A percentile compares a stretch with the other conserved stretches of the same genome.
These are phyloP conservation scores for Colletotrichum costaricense DNA, from an alignment of 2,329 filamentous ascomycete species.

Conservation along the genomic window DNA sequence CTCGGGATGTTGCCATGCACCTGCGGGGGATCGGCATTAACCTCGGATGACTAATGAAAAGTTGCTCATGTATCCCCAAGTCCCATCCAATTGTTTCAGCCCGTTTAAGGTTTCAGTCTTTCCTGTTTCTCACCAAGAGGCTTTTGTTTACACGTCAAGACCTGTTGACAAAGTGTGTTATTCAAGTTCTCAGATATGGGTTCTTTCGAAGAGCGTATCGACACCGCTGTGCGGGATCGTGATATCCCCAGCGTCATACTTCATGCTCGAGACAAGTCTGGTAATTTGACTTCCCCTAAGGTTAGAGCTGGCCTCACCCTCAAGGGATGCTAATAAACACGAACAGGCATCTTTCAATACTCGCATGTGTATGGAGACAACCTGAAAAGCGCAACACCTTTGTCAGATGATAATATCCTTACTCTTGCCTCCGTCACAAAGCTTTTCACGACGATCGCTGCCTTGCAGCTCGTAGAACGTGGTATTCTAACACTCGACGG, in stretches of 20 bases:
- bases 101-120: not conserved
- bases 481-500: constrained; percentile 58
- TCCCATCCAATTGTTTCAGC: not conserved
- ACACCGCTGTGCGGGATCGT: constrained; percentile 23
- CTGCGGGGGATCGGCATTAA: not conserved
- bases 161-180: not conserved
- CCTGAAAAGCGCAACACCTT: constrained; percentile 43
- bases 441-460: constrained; percentile 62
- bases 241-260: constrained; percentile 32
- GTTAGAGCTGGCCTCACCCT: not conserved
- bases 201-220: constrained; percentile 26
- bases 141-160: not conserved
- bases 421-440: constrained; percentile 53
- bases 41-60: constrained; percentile 1
- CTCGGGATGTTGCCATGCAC: not conserved
- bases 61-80: not conserved
- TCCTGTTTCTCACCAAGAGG: not conserved
- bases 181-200: not conserved
- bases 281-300: not conserved
- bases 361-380: constrained; percentile 19
- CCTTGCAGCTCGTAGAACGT: constrained; percentile 65
- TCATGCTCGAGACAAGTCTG: constrained; percentile 25
- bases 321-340: not conserved
- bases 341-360: constrained; percentile 20
- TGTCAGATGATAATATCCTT: constrained; percentile 49